Conservation (phyloP, 768 basidiomycete genomes). For the Auricularia auricula-judae region DNA sequence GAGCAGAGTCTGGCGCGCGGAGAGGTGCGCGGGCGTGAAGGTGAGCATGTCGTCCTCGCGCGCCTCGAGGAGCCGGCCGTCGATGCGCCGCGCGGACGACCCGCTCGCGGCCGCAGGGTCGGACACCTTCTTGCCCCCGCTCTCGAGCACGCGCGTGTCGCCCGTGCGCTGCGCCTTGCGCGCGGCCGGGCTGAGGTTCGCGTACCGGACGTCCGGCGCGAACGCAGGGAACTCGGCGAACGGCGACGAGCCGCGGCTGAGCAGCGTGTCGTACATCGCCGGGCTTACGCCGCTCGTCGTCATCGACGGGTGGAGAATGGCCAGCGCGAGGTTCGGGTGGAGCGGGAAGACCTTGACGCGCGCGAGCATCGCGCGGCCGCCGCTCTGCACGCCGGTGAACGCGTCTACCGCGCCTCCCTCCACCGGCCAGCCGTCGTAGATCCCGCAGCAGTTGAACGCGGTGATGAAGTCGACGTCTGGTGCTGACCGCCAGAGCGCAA, state of each 20-base stretch:
- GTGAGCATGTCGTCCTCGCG: constrained; percentile 1
- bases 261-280: neutral
- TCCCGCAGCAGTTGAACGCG: neutral
- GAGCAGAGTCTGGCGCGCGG: constrained; percentile 1
- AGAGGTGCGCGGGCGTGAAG: neutral
- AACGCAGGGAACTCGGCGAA: neutral
- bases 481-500: neutral
- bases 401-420: neutral
- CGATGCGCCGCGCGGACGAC: neutral
- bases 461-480: constrained; percentile 1
- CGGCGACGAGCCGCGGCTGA: neutral
- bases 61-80: neutral
- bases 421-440: neutral
- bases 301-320: neutral
- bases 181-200: neutral
- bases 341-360: neutral
- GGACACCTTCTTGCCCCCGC: neutral
- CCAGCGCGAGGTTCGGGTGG: neutral
- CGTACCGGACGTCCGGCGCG: neutral
- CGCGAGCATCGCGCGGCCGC: neutral
- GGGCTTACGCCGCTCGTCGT: neutral
- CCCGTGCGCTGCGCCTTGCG: neutral
- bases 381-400: neutral
- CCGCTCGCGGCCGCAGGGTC: neutral
- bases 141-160: neutral